A percentile compares a stretch with the other conserved stretches of the same genome.
Conservation (phyloP, 2,329 filamentous ascomycete species). For the Sclerotinia spermophila region DNA sequence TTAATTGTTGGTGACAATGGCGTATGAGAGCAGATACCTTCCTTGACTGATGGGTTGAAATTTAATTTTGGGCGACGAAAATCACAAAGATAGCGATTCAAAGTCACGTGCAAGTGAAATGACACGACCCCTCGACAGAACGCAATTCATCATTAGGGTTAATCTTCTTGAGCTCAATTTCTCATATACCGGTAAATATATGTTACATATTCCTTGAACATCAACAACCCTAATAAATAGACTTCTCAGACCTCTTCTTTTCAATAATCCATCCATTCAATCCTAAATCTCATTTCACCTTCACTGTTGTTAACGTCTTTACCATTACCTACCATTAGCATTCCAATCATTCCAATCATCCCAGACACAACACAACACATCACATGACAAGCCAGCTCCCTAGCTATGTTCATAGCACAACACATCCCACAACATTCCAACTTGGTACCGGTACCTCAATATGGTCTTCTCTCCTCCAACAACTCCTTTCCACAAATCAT, state of each 20-base stretch:
- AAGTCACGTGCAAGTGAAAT: too few relatives aligned
- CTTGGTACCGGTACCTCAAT: constrained; percentile 9
- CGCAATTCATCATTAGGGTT: neutral
- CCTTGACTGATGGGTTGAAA: too few relatives aligned
- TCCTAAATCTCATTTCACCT: neutral
- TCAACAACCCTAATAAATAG: neutral
- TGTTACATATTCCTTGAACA: neutral
- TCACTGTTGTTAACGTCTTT: neutral
- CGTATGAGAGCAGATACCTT: too few relatives aligned
- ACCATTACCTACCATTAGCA: neutral
- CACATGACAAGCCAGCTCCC: constrained; percentile 4
- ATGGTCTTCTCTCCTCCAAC: neutral
- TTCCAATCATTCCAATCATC: neutral
- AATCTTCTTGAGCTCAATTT: neutral
- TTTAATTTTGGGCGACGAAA: too few relatives aligned
- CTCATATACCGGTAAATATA: neutral
- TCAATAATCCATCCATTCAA: neutral
- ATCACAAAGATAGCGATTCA: too few relatives aligned
- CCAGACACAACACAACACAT: neutral
- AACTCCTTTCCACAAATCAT: constrained; percentile 10
- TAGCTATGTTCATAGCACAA: neutral
- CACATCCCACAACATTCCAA: constrained; percentile 10
- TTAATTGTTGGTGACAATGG: too few relatives aligned
- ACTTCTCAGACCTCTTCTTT: neutral
- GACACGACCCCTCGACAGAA: neutral